Evolutionary conservation across 345 rosid species (phyloP).

Genomic region (Rhizophora mangle): DNA sequence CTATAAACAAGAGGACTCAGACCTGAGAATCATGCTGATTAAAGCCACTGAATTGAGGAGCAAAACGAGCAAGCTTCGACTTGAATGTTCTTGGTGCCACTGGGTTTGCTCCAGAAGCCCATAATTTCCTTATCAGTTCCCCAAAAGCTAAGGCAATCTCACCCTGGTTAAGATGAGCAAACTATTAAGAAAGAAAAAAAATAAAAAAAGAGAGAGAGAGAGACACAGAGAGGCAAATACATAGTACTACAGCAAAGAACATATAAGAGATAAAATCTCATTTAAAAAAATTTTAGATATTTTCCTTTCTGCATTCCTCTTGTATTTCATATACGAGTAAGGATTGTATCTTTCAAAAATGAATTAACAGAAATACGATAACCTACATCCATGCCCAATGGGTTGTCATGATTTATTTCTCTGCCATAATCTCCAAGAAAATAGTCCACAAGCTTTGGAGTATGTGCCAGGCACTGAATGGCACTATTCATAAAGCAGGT

Average conservation of each 20-base stretch:
- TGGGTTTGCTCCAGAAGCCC: constrained; percentile 91
- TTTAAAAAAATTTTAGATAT: too few species aligned
- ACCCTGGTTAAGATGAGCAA: constrained; percentile 52
- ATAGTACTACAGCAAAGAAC: background rate
- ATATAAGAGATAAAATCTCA: background rate
- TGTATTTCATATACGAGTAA: background rate
- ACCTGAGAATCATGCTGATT: constrained; percentile 99
- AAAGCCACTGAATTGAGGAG: constrained; percentile 92
- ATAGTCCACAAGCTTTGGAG: constrained; percentile 94
- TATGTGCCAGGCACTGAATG: constrained; percentile 95
- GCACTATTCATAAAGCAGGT: constrained; percentile 99
- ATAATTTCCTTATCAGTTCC: constrained; percentile 78
- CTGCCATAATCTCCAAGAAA: constrained; percentile 82
- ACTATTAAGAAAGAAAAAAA: constrained; percentile 1
- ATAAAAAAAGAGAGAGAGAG: too few species aligned
- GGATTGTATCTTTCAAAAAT: background rate
- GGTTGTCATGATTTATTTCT: constrained; percentile 88
- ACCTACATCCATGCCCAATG: constrained; percentile 92
- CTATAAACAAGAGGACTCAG: constrained; percentile 29
- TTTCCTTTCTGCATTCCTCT: too few species aligned
- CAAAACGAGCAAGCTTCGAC: constrained; percentile 92
- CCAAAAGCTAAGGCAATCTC: constrained; percentile 96
- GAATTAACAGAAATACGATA: constrained; percentile 16
- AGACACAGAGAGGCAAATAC: background rate
- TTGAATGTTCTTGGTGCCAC: constrained; percentile 86